These are phyloP conservation scores for Purpureocillium takamizusanense DNA, from an alignment of 2,329 filamentous ascomycete species.

Conservation along the genomic window DNA sequence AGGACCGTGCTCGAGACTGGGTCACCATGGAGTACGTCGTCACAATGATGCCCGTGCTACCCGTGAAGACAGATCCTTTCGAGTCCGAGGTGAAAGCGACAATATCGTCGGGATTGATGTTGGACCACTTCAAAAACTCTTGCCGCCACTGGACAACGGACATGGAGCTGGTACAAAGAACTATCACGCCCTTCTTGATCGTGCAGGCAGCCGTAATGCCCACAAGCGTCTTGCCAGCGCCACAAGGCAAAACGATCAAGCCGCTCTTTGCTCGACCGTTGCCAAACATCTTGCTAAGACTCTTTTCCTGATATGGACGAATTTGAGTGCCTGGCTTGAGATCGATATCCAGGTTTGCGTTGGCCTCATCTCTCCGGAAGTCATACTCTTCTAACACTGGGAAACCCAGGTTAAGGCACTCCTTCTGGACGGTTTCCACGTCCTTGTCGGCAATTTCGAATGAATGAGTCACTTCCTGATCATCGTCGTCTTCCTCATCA, in stretches of 20 bases:
- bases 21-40: constrained; percentile 99
- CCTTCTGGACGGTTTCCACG: constrained; percentile 81
- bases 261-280: constrained; percentile 95
- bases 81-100: constrained; percentile 91
- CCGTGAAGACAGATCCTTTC: constrained; percentile 69
- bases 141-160: constrained; percentile 94
- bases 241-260: constrained; percentile 93
- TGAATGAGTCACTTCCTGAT: constrained; percentile 80
- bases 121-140: constrained; percentile 97
- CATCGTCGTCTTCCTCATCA: constrained; percentile 84
- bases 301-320: constrained; percentile 93
- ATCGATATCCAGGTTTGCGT: constrained; percentile 89
- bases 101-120: constrained; percentile 85
- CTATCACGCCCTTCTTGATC: constrained; percentile 92
- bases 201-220: constrained; percentile 98
- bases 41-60: constrained; percentile 91
- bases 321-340: constrained; percentile 84
- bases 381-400: constrained; percentile 96
- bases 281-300: constrained; percentile 97
- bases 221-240: constrained; percentile 92
- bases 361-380: constrained; percentile 82
- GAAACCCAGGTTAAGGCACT: constrained; percentile 76
- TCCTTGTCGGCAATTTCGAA: constrained; percentile 81
- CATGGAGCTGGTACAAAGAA: constrained; percentile 96
- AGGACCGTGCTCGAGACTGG: constrained; percentile 73